Percentiles rank a stretch among this genome's conserved stretches.
Conservation (phyloP, 352 stramenopile genomes). For the Nothophytophthora sp. region DNA sequence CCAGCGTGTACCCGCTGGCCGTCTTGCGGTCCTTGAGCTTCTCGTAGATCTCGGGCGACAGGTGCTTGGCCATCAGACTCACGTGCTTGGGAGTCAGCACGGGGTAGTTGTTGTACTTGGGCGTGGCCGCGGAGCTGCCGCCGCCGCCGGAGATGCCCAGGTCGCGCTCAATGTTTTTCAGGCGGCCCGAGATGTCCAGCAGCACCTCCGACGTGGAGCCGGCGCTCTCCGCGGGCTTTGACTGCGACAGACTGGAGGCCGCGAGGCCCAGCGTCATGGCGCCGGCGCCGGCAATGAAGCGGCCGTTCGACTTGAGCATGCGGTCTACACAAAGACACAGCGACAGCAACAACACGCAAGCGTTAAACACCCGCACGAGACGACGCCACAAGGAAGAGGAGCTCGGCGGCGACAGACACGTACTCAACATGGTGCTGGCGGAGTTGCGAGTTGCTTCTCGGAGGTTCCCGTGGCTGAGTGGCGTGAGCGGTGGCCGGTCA, state of each 20-base stretch:
- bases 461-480: background rate
- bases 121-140: slow-evolving; percentile 55
- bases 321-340: slow-evolving; percentile 26
- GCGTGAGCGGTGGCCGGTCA: slow-evolving; percentile 14
- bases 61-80: slow-evolving; percentile 86
- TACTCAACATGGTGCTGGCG: slow-evolving; percentile 38
- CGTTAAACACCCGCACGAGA: slow-evolving; percentile 79
- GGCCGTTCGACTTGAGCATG: slow-evolving; percentile 57
- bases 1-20: slow-evolving; percentile 82
- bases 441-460: background rate
- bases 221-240: slow-evolving; percentile 46
- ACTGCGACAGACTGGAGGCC: slow-evolving; percentile 40
- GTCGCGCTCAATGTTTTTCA: slow-evolving; percentile 67
- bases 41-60: slow-evolving; percentile 81
- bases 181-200: slow-evolving; percentile 63
- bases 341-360: slow-evolving; percentile 30
- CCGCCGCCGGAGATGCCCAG: slow-evolving; percentile 43
- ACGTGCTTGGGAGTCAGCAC: slow-evolving; percentile 83
- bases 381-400: no score
- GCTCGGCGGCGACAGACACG: slow-evolving; percentile 8
- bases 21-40: slow-evolving; percentile 76
- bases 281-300: slow-evolving; percentile 52
- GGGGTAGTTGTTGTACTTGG: slow-evolving; percentile 72
- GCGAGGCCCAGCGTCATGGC: slow-evolving; percentile 60
- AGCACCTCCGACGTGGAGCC: slow-evolving; percentile 53